A percentile compares a stretch with the other conserved stretches of the same genome.
phyloP scores from a whole-genome alignment of 768 basidiomycete genomes.

The Obba rivulosa region DNA sequence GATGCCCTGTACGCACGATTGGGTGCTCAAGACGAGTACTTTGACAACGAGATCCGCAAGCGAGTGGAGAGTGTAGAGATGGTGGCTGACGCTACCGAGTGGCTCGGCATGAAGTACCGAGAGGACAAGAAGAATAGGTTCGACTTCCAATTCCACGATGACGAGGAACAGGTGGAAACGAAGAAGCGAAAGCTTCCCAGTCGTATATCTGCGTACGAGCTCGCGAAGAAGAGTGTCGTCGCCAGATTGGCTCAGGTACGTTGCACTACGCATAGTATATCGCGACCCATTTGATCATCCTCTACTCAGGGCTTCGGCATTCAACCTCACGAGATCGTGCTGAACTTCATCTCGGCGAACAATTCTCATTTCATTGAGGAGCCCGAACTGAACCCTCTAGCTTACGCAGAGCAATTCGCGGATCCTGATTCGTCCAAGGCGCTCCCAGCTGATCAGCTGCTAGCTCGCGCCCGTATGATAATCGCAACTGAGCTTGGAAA shows the following conservation, averaged over 20 bases:
- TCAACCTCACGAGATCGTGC: slow-evolving; percentile 74
- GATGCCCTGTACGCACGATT: slow-evolving; percentile 62
- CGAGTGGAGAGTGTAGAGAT: slow-evolving; percentile 80
- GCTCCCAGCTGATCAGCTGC: slow-evolving; percentile 58
- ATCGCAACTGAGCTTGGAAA: slow-evolving; percentile 87
- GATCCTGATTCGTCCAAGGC: slow-evolving; percentile 60
- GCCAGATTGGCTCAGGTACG: slow-evolving; percentile 76
- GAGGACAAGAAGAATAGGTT: slow-evolving; percentile 48
- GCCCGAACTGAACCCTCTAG: slow-evolving; percentile 70
- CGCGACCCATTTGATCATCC: neutral
- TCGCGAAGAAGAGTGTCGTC: slow-evolving; percentile 74
- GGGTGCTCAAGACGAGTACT: slow-evolving; percentile 68
- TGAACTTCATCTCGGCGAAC: slow-evolving; percentile 63
- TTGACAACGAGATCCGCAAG: slow-evolving; percentile 60
- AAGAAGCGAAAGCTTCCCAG: slow-evolving; percentile 80
- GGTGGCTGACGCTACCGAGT: slow-evolving; percentile 87
- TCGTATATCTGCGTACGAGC: slow-evolving; percentile 78
- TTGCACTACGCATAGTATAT: slow-evolving; percentile 2
- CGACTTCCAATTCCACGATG: slow-evolving; percentile 68
- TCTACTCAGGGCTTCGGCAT: slow-evolving; percentile 79
- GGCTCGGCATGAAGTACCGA: slow-evolving; percentile 83
- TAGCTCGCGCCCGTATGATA: slow-evolving; percentile 75
- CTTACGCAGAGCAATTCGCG: slow-evolving; percentile 82
- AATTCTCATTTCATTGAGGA: slow-evolving; percentile 74
- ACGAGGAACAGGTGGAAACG: slow-evolving; percentile 42